Conservation (phyloP, 495 filamentous ascomycete genomes). For the Penicillium paxilli region DNA sequence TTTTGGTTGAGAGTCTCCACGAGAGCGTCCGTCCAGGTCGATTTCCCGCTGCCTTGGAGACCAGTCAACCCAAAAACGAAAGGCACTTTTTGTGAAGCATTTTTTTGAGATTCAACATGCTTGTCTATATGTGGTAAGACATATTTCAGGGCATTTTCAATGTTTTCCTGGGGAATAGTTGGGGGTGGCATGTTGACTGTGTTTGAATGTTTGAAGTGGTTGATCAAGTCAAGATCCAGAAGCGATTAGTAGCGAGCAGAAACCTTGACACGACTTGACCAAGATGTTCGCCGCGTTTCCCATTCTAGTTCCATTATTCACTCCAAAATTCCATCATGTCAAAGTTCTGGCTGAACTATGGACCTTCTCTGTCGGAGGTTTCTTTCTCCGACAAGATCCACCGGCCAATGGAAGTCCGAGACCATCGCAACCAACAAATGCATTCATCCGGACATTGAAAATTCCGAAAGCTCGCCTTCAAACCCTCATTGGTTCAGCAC, state of each 20-base stretch:
- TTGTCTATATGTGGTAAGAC: conserved; percentile 5
- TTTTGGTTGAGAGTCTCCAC: conserved; percentile 5
- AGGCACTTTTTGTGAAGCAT: conserved; percentile 6
- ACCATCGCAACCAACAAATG: background rate
- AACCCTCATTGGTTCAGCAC: conserved; percentile 7
- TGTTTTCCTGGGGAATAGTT: conserved; percentile 6
- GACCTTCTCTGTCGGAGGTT: conserved; percentile 11
- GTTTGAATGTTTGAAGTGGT: background rate
- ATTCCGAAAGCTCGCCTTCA: conserved; percentile 4
- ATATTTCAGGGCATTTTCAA: conserved; percentile 1
- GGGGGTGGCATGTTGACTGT: background rate
- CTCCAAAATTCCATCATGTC: too few species aligned
- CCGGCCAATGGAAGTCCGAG: background rate
- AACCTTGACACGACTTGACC: background rate
- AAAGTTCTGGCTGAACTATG: conserved; percentile 1
- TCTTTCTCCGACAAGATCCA: conserved; percentile 13
- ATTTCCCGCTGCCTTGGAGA: conserved; percentile 20
- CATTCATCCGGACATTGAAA: conserved; percentile 10
- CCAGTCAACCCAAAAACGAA: conserved; percentile 15
- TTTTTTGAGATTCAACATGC: background rate
- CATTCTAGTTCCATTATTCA: too few species aligned
- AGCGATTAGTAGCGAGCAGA: background rate
- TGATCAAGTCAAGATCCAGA: background rate
- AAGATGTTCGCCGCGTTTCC: too few species aligned
- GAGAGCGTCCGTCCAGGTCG: conserved; percentile 16